phyloP scores from a whole-genome alignment of 306 rosid species.

The Chamaecrista fasciculata region DNA sequence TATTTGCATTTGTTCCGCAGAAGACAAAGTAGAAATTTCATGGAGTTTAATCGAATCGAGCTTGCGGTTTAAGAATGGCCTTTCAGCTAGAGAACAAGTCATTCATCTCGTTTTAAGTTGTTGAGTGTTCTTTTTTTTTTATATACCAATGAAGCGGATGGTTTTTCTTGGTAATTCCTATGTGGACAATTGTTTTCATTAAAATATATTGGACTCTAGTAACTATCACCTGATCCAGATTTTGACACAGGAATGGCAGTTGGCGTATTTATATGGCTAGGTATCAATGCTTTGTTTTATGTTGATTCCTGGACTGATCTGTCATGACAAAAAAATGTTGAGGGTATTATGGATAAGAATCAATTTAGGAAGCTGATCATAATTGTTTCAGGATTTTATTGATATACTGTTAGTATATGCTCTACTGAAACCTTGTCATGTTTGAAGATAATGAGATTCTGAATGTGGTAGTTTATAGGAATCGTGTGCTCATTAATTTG shows the following conservation, averaged over 20 bases:
- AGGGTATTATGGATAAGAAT: not conserved
- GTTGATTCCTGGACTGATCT: not conserved
- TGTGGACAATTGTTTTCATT: not conserved
- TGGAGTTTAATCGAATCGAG: not conserved
- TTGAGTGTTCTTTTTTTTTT: not conserved
- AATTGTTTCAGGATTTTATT: not conserved
- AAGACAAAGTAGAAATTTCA: not conserved
- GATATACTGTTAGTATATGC: not conserved
- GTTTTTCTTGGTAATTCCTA: not conserved
- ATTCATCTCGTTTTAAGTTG: not conserved
- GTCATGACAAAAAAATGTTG: too few species aligned
- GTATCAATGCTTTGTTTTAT: not conserved
- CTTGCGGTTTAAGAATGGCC: not conserved
- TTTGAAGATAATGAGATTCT: not conserved
- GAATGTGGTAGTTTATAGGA: not conserved
- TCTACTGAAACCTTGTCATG: not conserved
- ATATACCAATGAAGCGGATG: not conserved
- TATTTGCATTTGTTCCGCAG: not conserved
- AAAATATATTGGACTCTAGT: not conserved
- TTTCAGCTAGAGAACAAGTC: not conserved
- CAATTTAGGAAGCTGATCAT: not conserved
- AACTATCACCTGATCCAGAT: not conserved
- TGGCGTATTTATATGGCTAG: not conserved
- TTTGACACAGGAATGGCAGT: not conserved
- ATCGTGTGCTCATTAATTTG: not conserved